phyloP scores from a whole-genome alignment of 305 asterid genomes.

The Solanum hybrid region DNA sequence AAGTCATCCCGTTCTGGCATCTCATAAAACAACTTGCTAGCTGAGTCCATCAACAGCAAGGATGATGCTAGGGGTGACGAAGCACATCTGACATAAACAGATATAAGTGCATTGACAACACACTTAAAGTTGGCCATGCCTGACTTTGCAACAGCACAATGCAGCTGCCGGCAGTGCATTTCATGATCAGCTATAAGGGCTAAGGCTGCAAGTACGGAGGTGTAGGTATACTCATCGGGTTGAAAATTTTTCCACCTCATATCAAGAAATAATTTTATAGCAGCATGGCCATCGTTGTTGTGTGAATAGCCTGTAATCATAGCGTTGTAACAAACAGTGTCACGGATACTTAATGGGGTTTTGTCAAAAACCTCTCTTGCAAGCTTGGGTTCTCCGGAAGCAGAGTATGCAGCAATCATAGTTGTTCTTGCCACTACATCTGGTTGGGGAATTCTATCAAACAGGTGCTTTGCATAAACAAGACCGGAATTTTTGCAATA shows the following conservation, averaged over 20 bases:
- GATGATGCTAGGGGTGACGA: conserved; percentile 42
- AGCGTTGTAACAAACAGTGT: conserved; percentile 60
- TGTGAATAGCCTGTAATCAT: conserved; percentile 76
- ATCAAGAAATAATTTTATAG: conserved; percentile 43
- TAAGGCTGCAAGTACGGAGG: conserved; percentile 58
- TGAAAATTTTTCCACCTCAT: conserved; percentile 39
- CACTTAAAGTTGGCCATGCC: conserved; percentile 51
- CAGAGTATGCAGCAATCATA: conserved; percentile 55
- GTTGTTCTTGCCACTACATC: conserved; percentile 74
- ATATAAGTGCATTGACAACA: conserved; percentile 67
- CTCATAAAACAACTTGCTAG: conserved; percentile 59
- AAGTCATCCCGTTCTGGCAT: conserved; percentile 64
- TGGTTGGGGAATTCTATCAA: conserved; percentile 68
- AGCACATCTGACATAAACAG: conserved; percentile 70
- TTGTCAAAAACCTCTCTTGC: conserved; percentile 46
- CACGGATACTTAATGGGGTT: conserved; percentile 51
- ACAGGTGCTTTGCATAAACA: conserved; percentile 52
- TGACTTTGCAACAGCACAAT: conserved; percentile 53
- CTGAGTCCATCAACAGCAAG: conserved; percentile 43
- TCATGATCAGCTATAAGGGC: conserved; percentile 56
- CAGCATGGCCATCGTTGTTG: conserved; percentile 58
- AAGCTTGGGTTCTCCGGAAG: conserved; percentile 43
- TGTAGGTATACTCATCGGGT: conserved; percentile 62
- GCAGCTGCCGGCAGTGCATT: conserved; percentile 65
- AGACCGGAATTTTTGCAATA: conserved; percentile 52